Evolutionary conservation across 2,329 filamentous ascomycete genomes (phyloP).

Genomic region (Scytalidium lignicola): DNA sequence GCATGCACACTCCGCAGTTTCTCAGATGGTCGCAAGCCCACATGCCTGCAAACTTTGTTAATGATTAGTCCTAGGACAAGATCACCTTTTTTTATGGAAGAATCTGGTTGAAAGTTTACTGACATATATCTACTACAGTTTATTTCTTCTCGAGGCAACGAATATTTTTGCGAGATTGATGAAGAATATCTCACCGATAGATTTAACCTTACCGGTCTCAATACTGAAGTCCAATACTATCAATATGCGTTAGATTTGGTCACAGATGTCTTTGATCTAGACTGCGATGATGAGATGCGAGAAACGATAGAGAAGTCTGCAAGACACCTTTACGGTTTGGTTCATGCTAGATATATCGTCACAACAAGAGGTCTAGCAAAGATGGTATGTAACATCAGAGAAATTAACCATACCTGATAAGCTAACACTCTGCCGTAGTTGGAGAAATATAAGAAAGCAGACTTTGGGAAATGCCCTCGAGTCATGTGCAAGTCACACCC

Average conservation of each 20-base stretch:
- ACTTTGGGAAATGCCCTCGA: conserved; percentile 96
- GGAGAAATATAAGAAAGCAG: conserved; percentile 97
- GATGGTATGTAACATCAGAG: conserved; percentile 63
- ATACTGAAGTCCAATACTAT: conserved; percentile 97
- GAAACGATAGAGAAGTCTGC: conserved; percentile 98
- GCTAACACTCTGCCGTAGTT: conserved; percentile 52
- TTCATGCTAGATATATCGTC: conserved; percentile 94
- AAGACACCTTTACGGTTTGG: conserved; percentile 88
- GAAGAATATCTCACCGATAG: conserved; percentile 97
- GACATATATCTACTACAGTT: conserved; percentile 56
- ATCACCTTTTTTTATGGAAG: too few relatives aligned
- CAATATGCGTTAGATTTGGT: conserved; percentile 97
- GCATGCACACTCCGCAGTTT: too few relatives aligned
- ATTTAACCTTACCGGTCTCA: conserved; percentile 95
- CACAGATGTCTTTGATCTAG: conserved; percentile 96
- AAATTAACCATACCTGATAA: neutral
- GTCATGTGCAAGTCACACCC: conserved; percentile 93
- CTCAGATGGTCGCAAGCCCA: too few relatives aligned
- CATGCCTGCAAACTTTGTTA: too few relatives aligned
- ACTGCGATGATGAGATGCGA: conserved; percentile 97
- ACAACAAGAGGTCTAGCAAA: conserved; percentile 90
- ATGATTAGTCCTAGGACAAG: too few relatives aligned
- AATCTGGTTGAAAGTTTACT: conserved; percentile 11
- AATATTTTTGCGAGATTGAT: conserved; percentile 99
- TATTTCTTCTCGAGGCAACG: conserved; percentile 94